phyloP scores from a whole-genome alignment of 805 yeast genomes.

The Tanozyma kutaoensis region DNA sequence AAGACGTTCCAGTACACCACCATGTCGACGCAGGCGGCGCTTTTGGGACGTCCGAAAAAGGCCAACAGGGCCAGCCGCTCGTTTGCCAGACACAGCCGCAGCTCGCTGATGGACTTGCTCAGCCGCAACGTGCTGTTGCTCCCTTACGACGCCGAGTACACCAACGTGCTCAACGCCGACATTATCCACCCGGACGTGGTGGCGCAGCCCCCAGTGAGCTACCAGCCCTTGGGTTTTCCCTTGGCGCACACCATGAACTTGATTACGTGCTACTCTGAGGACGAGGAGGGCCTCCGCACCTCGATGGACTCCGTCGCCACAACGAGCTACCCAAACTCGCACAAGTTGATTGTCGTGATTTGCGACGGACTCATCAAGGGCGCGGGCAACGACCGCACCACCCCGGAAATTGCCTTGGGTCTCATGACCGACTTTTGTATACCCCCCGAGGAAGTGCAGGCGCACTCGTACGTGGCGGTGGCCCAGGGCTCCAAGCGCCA shows the following conservation, averaged over 20 bases:
- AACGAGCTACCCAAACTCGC: constrained; percentile 91
- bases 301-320: constrained; percentile 91
- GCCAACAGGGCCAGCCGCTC: not conserved
- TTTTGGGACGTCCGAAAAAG: too few species aligned
- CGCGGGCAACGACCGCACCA: constrained; percentile 74
- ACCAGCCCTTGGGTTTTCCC: constrained; percentile 31
- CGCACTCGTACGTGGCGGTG: constrained; percentile 88
- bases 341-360: constrained; percentile 69
- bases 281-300: constrained; percentile 70
- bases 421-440: constrained; percentile 68
- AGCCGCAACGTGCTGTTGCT: constrained; percentile 11
- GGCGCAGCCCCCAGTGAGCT: constrained; percentile 83
- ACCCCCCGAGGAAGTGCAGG: constrained; percentile 62
- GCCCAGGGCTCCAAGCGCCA: constrained; percentile 92
- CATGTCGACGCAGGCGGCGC: constrained; percentile 52
- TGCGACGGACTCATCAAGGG: constrained; percentile 96
- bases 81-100: not conserved
- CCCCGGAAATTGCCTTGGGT: constrained; percentile 80
- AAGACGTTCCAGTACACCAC: constrained; percentile 39
- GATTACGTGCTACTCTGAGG: constrained; percentile 94
- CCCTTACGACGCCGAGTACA: constrained; percentile 18
- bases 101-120: constrained; percentile 22
- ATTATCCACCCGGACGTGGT: constrained; percentile 65
- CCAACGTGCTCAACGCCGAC: constrained; percentile 32
- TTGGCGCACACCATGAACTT: constrained; percentile 30